These are phyloP conservation scores for Metschnikowia borealis DNA, from an alignment of 805 yeast genomes.

Conservation along the genomic window DNA sequence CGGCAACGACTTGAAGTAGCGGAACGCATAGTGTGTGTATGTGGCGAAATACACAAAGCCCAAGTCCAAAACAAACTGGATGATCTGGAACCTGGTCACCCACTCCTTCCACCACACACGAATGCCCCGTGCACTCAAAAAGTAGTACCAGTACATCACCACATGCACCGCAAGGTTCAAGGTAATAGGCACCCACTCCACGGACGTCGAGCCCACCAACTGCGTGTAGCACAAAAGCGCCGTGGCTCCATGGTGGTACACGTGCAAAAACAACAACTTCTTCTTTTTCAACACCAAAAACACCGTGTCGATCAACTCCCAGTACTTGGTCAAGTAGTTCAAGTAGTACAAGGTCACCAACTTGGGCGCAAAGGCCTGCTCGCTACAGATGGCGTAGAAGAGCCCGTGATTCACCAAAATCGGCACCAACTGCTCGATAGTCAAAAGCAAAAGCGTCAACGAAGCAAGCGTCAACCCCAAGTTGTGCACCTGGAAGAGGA, in stretches of 20 bases:
- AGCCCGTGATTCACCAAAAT: constrained; percentile 70
- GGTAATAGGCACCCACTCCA: constrained; percentile 91
- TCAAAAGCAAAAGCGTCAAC: constrained; percentile 57
- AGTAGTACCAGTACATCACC: constrained; percentile 97
- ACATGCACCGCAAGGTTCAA: constrained; percentile 91
- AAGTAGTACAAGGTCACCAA: constrained; percentile 83
- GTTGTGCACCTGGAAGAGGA: constrained; percentile 83
- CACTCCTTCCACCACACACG: constrained; percentile 99
- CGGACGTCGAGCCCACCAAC: constrained; percentile 82
- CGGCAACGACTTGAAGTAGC: constrained; percentile 63
- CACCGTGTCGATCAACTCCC: constrained; percentile 87
- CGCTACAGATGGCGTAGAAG: constrained; percentile 77
- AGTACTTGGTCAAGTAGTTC: constrained; percentile 84
- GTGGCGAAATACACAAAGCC: constrained; percentile 91
- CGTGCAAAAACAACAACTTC: constrained; percentile 87
- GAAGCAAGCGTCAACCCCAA: constrained; percentile 68
- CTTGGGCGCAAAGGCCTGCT: constrained; percentile 76
- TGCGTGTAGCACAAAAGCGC: constrained; percentile 93
- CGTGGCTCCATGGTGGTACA: constrained; percentile 98
- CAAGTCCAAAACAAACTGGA: constrained; percentile 87
- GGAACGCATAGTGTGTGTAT: constrained; percentile 79
- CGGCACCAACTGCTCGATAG: constrained; percentile 84
- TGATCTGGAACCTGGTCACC: constrained; percentile 94
- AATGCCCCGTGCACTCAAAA: constrained; percentile 86
- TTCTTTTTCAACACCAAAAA: constrained; percentile 90